Percentiles rank a stretch among this genome's conserved stretches.
Conservation (phyloP, 2,329 filamentous ascomycete species). For the Colletotrichum sp. region DNA sequence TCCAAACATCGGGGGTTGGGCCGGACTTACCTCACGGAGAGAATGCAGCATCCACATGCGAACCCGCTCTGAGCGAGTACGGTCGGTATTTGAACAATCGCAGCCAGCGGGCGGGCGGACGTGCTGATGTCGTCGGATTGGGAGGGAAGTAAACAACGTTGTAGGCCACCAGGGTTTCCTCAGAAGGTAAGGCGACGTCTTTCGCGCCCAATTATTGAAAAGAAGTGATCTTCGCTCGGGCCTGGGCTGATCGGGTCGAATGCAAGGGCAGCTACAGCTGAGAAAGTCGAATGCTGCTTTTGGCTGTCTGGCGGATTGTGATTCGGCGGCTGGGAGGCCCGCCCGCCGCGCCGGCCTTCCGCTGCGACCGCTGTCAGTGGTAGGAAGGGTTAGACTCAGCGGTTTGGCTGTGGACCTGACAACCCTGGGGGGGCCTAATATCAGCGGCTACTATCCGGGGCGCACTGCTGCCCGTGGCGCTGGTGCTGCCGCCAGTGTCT, state of each 20-base stretch:
- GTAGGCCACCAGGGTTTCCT: background rate
- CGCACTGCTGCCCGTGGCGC: background rate
- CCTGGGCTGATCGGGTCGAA: background rate
- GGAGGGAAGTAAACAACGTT: background rate
- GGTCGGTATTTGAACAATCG: background rate
- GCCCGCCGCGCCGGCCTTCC: background rate
- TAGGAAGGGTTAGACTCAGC: background rate
- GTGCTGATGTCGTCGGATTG: background rate
- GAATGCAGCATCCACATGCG: background rate
- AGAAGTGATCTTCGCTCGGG: background rate
- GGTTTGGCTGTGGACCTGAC: background rate
- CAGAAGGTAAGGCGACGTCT: background rate
- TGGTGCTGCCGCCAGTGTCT: background rate
- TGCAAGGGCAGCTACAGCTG: background rate
- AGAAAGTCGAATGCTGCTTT: constrained; percentile 14
- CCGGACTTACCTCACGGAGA: background rate
- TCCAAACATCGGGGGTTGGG: background rate
- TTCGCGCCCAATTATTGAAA: background rate
- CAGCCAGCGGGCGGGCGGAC: background rate
- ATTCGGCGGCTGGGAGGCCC: constrained; percentile 9
- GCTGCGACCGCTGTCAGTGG: background rate
- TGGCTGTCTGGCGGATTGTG: constrained; percentile 13
- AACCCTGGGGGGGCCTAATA: background rate
- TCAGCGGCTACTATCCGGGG: background rate
- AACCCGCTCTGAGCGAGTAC: background rate